Conservation (phyloP, 2,329 filamentous ascomycete genomes). For the Nemania bipapillata region DNA sequence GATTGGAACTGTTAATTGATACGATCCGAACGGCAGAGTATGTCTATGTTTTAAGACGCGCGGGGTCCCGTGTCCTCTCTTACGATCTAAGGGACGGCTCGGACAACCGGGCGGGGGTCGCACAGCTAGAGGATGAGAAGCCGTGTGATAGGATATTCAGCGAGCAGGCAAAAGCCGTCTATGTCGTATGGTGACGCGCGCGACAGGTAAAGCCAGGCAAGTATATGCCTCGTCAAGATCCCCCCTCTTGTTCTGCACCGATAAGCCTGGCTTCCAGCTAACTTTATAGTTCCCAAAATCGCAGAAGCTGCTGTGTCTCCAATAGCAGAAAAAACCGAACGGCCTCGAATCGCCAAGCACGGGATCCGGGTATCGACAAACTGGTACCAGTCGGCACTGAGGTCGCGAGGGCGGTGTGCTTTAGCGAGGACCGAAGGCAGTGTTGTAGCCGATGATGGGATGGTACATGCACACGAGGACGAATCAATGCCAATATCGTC, state of each 20-base stretch:
- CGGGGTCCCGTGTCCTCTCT: conserved; percentile 15
- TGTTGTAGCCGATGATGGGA: conserved; percentile 13
- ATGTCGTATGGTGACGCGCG: conserved; percentile 22
- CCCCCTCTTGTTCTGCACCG: not conserved
- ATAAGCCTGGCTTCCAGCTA: not conserved
- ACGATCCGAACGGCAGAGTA: conserved; percentile 18
- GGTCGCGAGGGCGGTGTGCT: conserved; percentile 17
- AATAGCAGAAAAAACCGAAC: conserved; percentile 11
- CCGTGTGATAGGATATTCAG: conserved; percentile 24
- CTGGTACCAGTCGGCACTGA: conserved; percentile 18
- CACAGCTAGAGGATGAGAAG: conserved; percentile 23
- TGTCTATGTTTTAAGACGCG: conserved; percentile 28
- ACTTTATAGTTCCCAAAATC: not conserved
- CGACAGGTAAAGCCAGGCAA: not conserved
- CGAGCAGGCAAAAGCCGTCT: not conserved
- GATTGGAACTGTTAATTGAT: conserved; percentile 22
- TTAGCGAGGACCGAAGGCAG: conserved; percentile 13
- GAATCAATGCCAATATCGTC: conserved; percentile 15
- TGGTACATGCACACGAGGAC: conserved; percentile 15
- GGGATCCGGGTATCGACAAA: conserved; percentile 2
- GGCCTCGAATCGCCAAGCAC: conserved; percentile 16
- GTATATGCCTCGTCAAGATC: conserved; percentile 22
- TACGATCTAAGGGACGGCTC: conserved; percentile 2
- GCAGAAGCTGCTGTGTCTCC: not conserved
- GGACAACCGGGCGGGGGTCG: conserved; percentile 25